Percentiles rank a stretch among this genome's conserved stretches.
phyloP scores from a whole-genome alignment of 768 basidiomycete species.

The Russula sp. region DNA sequence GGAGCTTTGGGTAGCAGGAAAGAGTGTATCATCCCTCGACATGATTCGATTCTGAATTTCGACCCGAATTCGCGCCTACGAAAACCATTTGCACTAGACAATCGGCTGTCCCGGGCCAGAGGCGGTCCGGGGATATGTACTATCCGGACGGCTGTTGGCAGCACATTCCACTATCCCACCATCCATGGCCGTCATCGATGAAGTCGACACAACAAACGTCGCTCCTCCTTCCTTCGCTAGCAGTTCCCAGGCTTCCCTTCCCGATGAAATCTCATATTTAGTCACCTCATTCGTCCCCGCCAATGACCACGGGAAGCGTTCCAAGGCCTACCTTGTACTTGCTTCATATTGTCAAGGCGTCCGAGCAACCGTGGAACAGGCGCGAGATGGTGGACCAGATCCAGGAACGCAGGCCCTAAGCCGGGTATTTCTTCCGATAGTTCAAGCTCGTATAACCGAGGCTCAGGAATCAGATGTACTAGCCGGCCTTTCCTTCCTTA shows the following conservation, averaged over 20 bases:
- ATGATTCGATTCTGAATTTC: background rate
- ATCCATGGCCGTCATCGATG: conserved; percentile 15
- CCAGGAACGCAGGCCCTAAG: conserved; percentile 45
- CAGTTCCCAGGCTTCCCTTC: conserved; percentile 17
- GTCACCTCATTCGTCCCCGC: conserved; percentile 19
- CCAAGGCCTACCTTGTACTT: conserved; percentile 66
- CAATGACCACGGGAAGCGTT: conserved; percentile 33
- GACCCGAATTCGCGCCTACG: background rate
- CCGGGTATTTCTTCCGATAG: conserved; percentile 44
- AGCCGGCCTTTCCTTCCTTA: conserved; percentile 57
- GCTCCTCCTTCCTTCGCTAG: background rate
- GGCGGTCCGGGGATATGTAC: too few relatives aligned
- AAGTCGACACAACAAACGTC: background rate
- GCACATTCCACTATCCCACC: background rate
- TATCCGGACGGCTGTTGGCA: too few relatives aligned
- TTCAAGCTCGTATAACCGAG: conserved; percentile 48
- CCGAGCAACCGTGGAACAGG: conserved; percentile 35
- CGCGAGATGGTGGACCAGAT: conserved; percentile 36
- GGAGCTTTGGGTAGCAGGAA: background rate
- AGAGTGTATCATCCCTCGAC: background rate
- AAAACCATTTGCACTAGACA: background rate
- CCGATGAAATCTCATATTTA: conserved; percentile 21
- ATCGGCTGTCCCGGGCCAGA: background rate
- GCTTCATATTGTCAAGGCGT: conserved; percentile 62
- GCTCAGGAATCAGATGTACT: conserved; percentile 49